Evolutionary conservation across 2,329 filamentous ascomycete genomes (phyloP), one percentile per base, ranked within the genome.

Genomic region (Neospermospora avenae): DNA sequence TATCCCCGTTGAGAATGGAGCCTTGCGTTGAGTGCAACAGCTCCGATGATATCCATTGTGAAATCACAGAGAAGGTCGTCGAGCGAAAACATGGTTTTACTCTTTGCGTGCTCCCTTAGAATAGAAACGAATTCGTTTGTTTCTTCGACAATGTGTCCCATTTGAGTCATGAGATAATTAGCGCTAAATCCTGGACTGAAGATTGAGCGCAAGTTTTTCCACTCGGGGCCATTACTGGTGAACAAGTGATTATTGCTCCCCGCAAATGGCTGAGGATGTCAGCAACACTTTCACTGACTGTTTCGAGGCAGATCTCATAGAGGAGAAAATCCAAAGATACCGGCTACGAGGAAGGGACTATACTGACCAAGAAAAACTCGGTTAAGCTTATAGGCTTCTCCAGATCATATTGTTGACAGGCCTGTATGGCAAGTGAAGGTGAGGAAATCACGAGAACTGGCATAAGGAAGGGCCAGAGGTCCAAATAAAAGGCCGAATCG

Each of bases 111-210:
- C 18, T 65, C 62, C n/a, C 57, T 57, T 20, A 67, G 28, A 24
- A 61, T 63, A 4, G 62, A 57, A 6, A 60, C 49, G 37, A 62
- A 64, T 8, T 61, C 63, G n/a, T 16, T 22, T 2, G 65, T 59
- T 39, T 68, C 65, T 25, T 64, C 60, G 1, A 70, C 65, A 4
- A 71, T 62, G 41, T 56, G 49, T 10, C 60, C 52, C 16, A 66
- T 59, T 11, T 67, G 56, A 16, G 49, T 63, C 16, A 65, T 55
- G 3, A 68, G 20, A 58, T 67, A 59, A 10, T 51, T 57, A 11
- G 63, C 48, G 13, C 55, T 57, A 51, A 71, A 70, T 2, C 69
- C 68, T n/a, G 63, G 65, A 52, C 63, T 67, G 18, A 70, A 71
- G 4, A 69, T 42, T 18, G 62, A 59, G 3, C 68, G 65, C 3